phyloP scores from a whole-genome alignment of 352 stramenopile genomes.

The Thraustotheca clavata region DNA sequence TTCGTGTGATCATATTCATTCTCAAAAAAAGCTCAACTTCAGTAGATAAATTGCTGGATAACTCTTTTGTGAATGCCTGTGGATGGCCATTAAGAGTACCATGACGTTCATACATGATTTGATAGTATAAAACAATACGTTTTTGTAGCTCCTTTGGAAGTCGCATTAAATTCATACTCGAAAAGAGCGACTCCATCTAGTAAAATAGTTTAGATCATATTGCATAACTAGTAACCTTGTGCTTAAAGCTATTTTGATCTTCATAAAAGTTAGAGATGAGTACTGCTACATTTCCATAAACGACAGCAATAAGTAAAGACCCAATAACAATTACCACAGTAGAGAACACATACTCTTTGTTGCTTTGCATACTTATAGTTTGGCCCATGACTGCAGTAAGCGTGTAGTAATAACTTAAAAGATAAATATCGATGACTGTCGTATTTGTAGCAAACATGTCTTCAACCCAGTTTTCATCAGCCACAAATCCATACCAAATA shows the following conservation, averaged over 20 bases:
- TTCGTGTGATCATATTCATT: conserved; percentile 86
- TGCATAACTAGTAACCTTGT: conserved; percentile 47
- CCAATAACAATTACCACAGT: conserved; percentile 62
- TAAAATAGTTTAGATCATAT: neutral
- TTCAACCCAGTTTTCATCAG: conserved; percentile 39
- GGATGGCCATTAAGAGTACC: conserved; percentile 68
- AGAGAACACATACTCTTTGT: conserved; percentile 66
- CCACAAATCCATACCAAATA: conserved; percentile 59
- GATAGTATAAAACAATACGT: conserved; percentile 79
- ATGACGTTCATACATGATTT: conserved; percentile 78
- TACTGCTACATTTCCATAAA: conserved; percentile 83
- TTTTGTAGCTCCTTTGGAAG: conserved; percentile 71
- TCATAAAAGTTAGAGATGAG: conserved; percentile 82
- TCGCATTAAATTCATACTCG: conserved; percentile 74
- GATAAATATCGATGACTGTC: conserved; percentile 34
- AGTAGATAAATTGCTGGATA: conserved; percentile 70
- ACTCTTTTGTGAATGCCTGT: conserved; percentile 61
- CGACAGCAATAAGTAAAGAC: conserved; percentile 68
- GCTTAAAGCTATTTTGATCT: conserved; percentile 70
- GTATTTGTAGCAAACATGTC: conserved; percentile 28
- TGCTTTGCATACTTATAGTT: conserved; percentile 53
- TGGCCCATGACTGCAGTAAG: conserved; percentile 70
- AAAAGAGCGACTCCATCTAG: conserved; percentile 49
- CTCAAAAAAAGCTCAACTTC: conserved; percentile 76
- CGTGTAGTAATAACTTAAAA: conserved; percentile 54